Base-by-base conservation (phyloP, 371 early-diverging fungal species). In the Syncephalastrum monosporum region DNA sequence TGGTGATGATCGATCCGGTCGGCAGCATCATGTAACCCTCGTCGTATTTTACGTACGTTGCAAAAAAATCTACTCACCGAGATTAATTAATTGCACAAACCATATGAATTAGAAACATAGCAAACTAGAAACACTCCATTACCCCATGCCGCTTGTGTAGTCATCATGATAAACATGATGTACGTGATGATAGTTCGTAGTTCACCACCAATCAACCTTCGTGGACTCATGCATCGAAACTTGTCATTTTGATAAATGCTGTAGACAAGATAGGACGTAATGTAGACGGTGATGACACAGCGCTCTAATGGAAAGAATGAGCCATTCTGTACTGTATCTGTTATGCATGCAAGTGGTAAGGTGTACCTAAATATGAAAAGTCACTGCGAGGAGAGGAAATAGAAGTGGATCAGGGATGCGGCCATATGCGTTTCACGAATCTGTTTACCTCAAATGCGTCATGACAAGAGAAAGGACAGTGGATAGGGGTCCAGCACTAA, bases 21-120 rank as follows among this genome's bases (percentile, higher is more conserved):
- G 41, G n/a, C 1, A 67, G 63, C 7, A 61, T 23, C 6, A 65
- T 51, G 25, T 71, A 82, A 17, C 76, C 74, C 52, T 75, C 78
- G 1, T 50, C 48, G 29, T 82, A 82, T 56, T 75, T 79, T 29
- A 82, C 78, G 63, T 60, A 78, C n/a, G 78, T 71, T 23, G 76
- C 77, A 43, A 56, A 52, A 6, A 69, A 49, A 57, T 78, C 75
- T 75, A 69, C 5, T 15, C 10, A 8, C 12, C 12, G 17, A 8
- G 5, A 21, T 16, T 10, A 17, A n/a, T 50, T 17, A 15, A 25
- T 38, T 15, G 17, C 12, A 45, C 17, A 14, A 43, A 12, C 24
- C 21, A 1, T 21, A 41, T 50, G n/a, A 38, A 15, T 49, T 23
- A 4, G 16, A n/a, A 17, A n/a, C 42, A 15, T 44, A 24, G 16